Conservation (phyloP, 129 eudicot genomes). For the Silybum marianum region DNA sequence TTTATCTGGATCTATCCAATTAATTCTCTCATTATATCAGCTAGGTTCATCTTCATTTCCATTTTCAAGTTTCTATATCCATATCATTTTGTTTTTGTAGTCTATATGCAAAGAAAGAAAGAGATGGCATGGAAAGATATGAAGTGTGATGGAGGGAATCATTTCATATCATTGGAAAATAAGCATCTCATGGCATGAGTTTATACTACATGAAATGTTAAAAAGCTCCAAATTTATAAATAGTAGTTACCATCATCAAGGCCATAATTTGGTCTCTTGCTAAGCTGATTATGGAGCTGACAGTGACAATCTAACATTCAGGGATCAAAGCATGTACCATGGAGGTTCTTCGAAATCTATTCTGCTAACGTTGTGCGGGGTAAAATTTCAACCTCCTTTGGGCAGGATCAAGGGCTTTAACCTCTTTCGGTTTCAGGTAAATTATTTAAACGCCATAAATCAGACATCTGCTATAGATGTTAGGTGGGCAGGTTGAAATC, state of each 20-base stretch:
- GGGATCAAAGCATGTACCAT: conserved; percentile 30
- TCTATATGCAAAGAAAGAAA: background rate
- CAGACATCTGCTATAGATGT: conserved; percentile 17
- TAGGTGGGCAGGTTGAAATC: conserved; percentile 14
- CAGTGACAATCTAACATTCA: conserved; percentile 26
- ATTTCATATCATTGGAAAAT: conserved; percentile 29
- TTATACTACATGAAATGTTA: conserved; percentile 17
- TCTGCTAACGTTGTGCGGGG: conserved; percentile 29
- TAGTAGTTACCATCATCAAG: conserved; percentile 13
- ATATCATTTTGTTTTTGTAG: conserved; percentile 25
- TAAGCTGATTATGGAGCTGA: conserved; percentile 20
- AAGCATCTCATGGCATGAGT: conserved; percentile 37
- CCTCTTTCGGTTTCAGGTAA: conserved; percentile 41
- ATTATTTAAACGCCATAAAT: background rate
- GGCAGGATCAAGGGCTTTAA: conserved; percentile 33
- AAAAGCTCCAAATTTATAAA: conserved; percentile 6
- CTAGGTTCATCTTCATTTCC: background rate
- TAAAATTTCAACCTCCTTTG: conserved; percentile 4
- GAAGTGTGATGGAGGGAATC: conserved; percentile 9
- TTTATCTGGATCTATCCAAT: conserved; percentile 4
- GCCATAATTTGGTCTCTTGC: conserved; percentile 33
- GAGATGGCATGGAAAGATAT: conserved; percentile 20
- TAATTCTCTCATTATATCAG: background rate
- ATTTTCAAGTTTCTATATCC: conserved; percentile 2
- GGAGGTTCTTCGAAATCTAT: conserved; percentile 18